Conservation (phyloP, 1,139 yeast species). For the Nakaseomyces nivariensis region DNA sequence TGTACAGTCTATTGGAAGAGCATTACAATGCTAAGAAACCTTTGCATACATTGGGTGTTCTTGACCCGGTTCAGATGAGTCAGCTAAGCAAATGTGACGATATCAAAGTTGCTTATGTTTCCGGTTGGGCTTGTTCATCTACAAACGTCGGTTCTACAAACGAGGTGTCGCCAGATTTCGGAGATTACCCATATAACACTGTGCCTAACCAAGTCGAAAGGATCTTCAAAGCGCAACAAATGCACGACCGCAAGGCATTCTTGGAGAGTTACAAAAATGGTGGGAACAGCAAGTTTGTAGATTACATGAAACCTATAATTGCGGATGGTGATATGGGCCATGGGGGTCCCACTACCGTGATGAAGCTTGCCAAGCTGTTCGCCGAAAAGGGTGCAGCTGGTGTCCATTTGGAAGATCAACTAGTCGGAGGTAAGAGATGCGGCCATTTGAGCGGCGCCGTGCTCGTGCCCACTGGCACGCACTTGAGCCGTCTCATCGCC, state of each 20-base stretch:
- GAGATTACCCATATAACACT: slow-evolving; percentile 57
- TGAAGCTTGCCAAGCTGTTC: slow-evolving; percentile 53
- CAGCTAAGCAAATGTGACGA: slow-evolving; percentile 42
- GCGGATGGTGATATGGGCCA: slow-evolving; percentile 66
- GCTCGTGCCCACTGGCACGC: slow-evolving; percentile 51
- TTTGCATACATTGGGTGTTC: slow-evolving; percentile 49
- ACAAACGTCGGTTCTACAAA: slow-evolving; percentile 45
- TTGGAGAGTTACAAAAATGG: slow-evolving; percentile 29
- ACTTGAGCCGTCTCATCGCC: slow-evolving; percentile 46
- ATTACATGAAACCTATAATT: slow-evolving; percentile 50
- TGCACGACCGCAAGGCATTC: slow-evolving; percentile 48
- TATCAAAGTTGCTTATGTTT: slow-evolving; percentile 47
- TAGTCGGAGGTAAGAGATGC: slow-evolving; percentile 58
- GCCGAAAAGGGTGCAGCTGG: slow-evolving; percentile 61
- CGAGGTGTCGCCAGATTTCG: slow-evolving; percentile 53
- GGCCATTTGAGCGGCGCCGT: slow-evolving; percentile 59
- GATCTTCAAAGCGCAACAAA: slow-evolving; percentile 47
- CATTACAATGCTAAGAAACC: slow-evolving; percentile 38
- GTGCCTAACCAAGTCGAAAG: slow-evolving; percentile 58
- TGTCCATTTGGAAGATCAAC: slow-evolving; percentile 53
- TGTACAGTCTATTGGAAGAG: slow-evolving; percentile 37
- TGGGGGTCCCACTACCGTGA: slow-evolving; percentile 56
- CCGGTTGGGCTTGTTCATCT: slow-evolving; percentile 54
- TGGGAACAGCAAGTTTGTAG: slow-evolving; percentile 26
- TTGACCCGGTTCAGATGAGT: slow-evolving; percentile 54